Evolutionary conservation across 2,329 filamentous ascomycete species (phyloP), one percentile per base, ranked within the genome.

Genomic region (Fusarium devonianum): DNA sequence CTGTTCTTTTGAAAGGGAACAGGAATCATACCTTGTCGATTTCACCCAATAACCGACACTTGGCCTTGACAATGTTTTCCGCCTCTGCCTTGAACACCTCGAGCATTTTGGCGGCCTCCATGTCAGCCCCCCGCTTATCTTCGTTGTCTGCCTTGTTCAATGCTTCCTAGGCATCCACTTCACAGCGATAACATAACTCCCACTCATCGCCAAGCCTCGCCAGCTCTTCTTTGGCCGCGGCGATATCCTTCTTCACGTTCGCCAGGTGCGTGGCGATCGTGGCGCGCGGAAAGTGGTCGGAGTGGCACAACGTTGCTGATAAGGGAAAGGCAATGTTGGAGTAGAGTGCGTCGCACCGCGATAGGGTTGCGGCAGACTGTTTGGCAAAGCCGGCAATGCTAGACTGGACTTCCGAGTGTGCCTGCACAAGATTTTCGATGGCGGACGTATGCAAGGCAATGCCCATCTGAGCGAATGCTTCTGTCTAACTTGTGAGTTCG

Each of bases 251-350:
- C 1, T 62, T 52, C 2, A 72, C 32, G 2, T 28, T 40, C 1
- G 53, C 21, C 3, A 73, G 21, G 14, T 71, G 72, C 2, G 45
- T 38, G 0, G 43, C 46, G 1, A 73, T 53, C 0, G 59, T 69
- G 0, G 64, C 66, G n/a, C 43, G 43, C 1, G 67, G 57, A 7
- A 61, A 41, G 1, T 41, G 52, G 12, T 58, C 40, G 1, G 63
- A 60, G 25, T 65, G 58, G 13, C 70, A 73, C 4, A 70, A 44
- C 0, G 71, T 73, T 2, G 60, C 64, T 1, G 64, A 63, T 1
- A 73, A 49, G 1, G 70, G 70, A n/a, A 62, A 64, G 0, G 58
- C 41, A 6, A 73, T 64, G 47, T 71, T 71, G 19, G 52, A 47
- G 33, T 73, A 73, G 2, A 73, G 43, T 0, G 40, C 25, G 3